Percentiles rank a stretch among this genome's conserved stretches.
Conservation (phyloP, 2,329 filamentous ascomycete genomes). For the Malbranchea zuffiana region DNA sequence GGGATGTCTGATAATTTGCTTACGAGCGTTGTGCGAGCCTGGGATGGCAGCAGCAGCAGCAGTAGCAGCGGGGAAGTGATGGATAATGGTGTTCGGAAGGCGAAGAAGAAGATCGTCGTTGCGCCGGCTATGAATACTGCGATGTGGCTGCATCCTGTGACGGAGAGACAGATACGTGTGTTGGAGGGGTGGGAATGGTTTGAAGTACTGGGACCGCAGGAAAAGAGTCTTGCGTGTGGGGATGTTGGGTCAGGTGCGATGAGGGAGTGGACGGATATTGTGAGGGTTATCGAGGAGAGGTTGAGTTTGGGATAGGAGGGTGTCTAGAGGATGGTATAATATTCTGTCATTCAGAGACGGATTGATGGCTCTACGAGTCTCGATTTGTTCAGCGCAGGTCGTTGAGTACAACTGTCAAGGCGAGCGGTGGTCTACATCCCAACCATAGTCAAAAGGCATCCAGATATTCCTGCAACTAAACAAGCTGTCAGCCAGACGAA, state of each 20-base stretch:
- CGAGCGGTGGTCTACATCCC: too few species aligned
- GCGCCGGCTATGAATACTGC: slow-evolving; percentile 72
- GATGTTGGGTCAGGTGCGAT: slow-evolving; percentile 71
- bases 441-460: too few species aligned
- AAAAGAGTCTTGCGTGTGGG: slow-evolving; percentile 56
- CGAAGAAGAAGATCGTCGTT: slow-evolving; percentile 52
- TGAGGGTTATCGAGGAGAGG: slow-evolving; percentile 47
- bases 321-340: too few species aligned
- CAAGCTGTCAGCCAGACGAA: too few species aligned
- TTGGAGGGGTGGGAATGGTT: slow-evolving; percentile 61
- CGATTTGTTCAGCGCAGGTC: too few species aligned
- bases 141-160: slow-evolving; percentile 80
- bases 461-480: too few species aligned
- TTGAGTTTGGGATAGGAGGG: too few species aligned
- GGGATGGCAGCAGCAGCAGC: too few species aligned
- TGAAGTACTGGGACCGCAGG: slow-evolving; percentile 19
- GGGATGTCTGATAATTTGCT: slow-evolving; percentile 72
- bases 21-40: slow-evolving; percentile 64
- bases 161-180: slow-evolving; percentile 54
- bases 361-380: too few species aligned
- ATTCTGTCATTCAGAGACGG: too few species aligned
- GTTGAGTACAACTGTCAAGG: too few species aligned
- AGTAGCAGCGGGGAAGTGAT: too few species aligned
- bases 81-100: slow-evolving; percentile 30
- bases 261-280: slow-evolving; percentile 64